Conservation (phyloP, 1,139 yeast species). For the Zygosaccharomyces sapae region DNA sequence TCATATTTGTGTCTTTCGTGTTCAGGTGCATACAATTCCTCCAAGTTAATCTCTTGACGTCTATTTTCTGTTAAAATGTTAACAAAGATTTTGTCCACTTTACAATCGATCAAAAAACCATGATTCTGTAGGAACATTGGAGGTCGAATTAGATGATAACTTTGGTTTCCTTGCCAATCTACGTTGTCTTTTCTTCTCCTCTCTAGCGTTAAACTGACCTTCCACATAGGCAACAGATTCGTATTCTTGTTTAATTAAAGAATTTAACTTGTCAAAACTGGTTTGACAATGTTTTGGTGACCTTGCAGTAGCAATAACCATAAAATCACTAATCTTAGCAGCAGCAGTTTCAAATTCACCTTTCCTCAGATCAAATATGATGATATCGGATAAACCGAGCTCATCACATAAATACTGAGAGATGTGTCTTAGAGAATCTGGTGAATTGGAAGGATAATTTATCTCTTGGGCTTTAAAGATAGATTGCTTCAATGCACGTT, state of each 20-base stretch:
- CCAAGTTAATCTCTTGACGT: conserved; percentile 64
- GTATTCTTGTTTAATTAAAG: conserved; percentile 44
- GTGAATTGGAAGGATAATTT: conserved; percentile 52
- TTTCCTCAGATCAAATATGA: conserved; percentile 54
- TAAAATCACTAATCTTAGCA: conserved; percentile 42
- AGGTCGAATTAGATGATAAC: conserved; percentile 33
- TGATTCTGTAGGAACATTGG: conserved; percentile 43
- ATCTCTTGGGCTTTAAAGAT: conserved; percentile 13
- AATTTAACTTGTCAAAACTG: conserved; percentile 58
- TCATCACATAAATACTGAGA: conserved; percentile 50
- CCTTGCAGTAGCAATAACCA: conserved; percentile 73
- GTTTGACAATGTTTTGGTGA: conserved; percentile 71
- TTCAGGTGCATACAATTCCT: conserved; percentile 57
- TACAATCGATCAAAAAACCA: conserved; percentile 82
- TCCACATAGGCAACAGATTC: conserved; percentile 52
- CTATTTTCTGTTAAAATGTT: conserved; percentile 71
- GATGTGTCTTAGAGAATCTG: conserved; percentile 46
- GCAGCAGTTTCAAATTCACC: conserved; percentile 44
- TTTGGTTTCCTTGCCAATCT: conserved; percentile 55
- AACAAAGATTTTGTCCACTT: conserved; percentile 56
- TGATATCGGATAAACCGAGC: conserved; percentile 61
- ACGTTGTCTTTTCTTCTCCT: conserved; percentile 55
- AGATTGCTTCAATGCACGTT: conserved; percentile 12
- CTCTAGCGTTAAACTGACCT: conserved; percentile 64
- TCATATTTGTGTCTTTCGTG: conserved; percentile 40